Evolutionary conservation across 164 flowering plant species (phyloP).

Genomic region (Annona squamosa): DNA sequence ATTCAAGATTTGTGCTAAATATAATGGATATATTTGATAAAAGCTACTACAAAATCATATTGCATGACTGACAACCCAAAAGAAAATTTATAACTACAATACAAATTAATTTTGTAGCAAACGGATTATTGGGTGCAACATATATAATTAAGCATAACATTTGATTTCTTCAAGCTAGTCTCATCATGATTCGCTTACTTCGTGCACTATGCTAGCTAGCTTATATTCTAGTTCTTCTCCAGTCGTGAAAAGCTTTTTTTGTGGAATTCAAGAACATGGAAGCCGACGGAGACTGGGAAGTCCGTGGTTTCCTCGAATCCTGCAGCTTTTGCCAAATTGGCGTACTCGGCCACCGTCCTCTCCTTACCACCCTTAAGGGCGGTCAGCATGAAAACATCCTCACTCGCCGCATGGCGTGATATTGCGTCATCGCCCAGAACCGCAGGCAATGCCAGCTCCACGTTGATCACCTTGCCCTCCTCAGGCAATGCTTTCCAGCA

Average conservation of each 20-base stretch:
- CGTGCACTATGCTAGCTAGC: too few species aligned
- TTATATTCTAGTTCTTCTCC: too few species aligned
- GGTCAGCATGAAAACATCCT: constrained; percentile 16
- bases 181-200: too few species aligned
- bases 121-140: too few species aligned
- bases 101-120: too few species aligned
- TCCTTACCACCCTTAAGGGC: constrained; percentile 19
- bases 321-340: constrained; percentile 18
- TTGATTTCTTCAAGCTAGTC: too few species aligned
- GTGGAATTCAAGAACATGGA: constrained; percentile 25
- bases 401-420: constrained; percentile 7
- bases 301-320: constrained; percentile 14
- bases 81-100: too few species aligned
- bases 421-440: constrained; percentile 8
- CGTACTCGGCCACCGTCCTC: constrained; percentile 24
- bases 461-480: constrained; percentile 27
- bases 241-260: constrained; percentile 3
- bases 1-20: too few species aligned
- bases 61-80: too few species aligned
- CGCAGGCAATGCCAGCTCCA: constrained; percentile 25
- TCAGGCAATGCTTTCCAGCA: constrained; percentile 27
- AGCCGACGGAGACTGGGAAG: background rate
- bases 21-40: too few species aligned
- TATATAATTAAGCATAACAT: too few species aligned
- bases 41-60: too few species aligned